Base-by-base conservation (phyloP, 139 green algal species). In the Spirogloea muscicola region DNA sequence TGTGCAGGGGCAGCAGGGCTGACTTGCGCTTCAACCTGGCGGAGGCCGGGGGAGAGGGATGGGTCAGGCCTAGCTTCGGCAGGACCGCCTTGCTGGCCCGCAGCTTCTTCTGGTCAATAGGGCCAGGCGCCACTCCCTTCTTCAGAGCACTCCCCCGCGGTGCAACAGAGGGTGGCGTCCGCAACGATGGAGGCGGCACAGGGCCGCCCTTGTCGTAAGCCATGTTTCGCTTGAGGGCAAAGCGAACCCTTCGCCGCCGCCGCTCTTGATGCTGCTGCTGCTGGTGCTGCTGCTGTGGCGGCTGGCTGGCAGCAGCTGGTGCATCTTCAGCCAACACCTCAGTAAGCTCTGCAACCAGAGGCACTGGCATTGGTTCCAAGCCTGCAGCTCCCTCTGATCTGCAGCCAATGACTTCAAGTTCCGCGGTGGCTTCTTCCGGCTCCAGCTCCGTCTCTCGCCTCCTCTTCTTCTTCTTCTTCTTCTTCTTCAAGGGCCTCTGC, bases 171-270 rank as follows among this genome's bases (percentile, higher is more conserved):
- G 87, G 88, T 4, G 91, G 91, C 2, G 91, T 95, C 44, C 90
- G 76, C 57, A 96, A 38, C 9, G 90, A 84, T 0, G 80, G 74
- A 13, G 87, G 78, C 0, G 87, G 86, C 33, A 90, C 73, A 0
- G 87, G 86, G 18, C 85, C 82, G 21, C 87, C 88, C 52, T 88
- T 84, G 2, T 75, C 76, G 74, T 89, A 90, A 39, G 89, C 87
- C 36, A 95, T 72, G 77, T 96, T 96, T 3, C 80, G 70, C 55
- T 86, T 85, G 21, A 95, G 73, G 43, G 80, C 70, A 69, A 96
- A 95, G 18, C 78, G 65, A 42, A 95, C 90, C 1, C 58, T 77
- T 72, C 86, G 86, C 75, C 87, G 89, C 44, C 44, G 13, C 44
- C 44, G 13, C 13, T 16, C 44, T 52, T 52, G 44, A 27, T 13